Conservation (phyloP, 2,329 filamentous ascomycete species). For the Monilinia fructigena region DNA sequence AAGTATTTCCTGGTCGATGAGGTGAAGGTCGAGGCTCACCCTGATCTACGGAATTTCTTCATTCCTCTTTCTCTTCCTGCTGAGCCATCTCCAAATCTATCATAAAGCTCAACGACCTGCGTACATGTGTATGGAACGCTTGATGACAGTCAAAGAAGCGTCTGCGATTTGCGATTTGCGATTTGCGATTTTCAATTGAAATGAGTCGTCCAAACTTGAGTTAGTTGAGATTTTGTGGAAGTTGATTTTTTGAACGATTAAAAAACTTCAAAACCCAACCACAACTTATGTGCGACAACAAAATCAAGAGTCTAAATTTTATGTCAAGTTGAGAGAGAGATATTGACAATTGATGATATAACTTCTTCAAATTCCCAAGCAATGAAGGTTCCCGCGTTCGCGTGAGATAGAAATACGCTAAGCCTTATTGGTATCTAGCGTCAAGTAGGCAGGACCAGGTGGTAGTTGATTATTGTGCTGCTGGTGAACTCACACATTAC, state of each 20-base stretch:
- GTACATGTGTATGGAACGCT: slow-evolving; percentile 32
- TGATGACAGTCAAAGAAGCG: not conserved
- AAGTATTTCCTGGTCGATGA: slow-evolving; percentile 58
- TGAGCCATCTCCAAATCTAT: slow-evolving; percentile 37
- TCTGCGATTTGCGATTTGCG: not conserved
- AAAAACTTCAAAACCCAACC: not conserved
- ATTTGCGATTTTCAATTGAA: slow-evolving; percentile 2
- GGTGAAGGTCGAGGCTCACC: slow-evolving; percentile 56
- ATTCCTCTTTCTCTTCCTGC: slow-evolving; percentile 40
- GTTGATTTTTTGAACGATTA: not conserved
- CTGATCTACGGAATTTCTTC: slow-evolving; percentile 43
- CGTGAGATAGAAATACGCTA: slow-evolving; percentile 11
- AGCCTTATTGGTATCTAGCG: slow-evolving; percentile 17
- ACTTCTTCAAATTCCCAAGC: slow-evolving; percentile 1
- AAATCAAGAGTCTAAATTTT: not conserved
- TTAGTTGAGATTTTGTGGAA: not conserved
- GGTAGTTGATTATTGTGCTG: not conserved
- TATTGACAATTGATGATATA: slow-evolving; percentile 7
- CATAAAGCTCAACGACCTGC: slow-evolving; percentile 29
- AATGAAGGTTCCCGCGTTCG: slow-evolving; percentile 25
- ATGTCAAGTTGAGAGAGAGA: not conserved
- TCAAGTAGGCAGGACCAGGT: not conserved
- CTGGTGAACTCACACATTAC: not conserved
- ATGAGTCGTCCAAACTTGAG: slow-evolving; percentile 5
- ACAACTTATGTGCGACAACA: not conserved